These are phyloP conservation scores for Silene uniflora DNA, from an alignment of 148 eudicot genomes.

Conservation along the genomic window DNA sequence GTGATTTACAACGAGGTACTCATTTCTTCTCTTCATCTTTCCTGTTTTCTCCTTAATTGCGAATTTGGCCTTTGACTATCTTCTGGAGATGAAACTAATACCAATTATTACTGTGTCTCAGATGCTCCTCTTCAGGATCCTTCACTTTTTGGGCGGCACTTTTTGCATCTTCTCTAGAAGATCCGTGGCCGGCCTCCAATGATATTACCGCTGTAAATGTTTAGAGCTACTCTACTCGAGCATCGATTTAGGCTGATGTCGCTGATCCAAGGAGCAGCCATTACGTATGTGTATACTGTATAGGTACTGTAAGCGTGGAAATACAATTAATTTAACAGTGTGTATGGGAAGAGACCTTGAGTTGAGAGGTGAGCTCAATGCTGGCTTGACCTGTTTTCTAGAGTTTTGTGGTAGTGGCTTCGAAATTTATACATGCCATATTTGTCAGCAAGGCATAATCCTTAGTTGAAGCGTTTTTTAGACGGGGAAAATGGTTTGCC, in stretches of 20 bases:
- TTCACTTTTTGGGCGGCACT: not conserved
- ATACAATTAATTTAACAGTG: no score
- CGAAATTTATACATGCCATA: no score
- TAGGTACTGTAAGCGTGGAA: not conserved
- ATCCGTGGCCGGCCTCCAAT: not conserved
- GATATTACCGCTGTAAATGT: not conserved
- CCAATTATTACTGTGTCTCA: not conserved
- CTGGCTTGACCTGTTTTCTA: not conserved
- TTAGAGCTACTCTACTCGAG: not conserved
- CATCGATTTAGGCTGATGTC: conserved; percentile 5
- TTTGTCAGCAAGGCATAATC: no score
- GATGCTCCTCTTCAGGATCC: not conserved
- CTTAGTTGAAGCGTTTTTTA: no score
- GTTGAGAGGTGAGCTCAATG: not conserved
- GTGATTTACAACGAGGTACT: not conserved
- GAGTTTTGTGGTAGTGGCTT: not conserved
- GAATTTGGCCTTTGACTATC: no score
- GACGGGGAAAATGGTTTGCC: no score
- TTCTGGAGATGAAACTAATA: not conserved
- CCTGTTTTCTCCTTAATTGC: not conserved
- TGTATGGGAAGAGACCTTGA: not conserved
- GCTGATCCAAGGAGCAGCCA: not conserved
- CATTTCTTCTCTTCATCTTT: not conserved
- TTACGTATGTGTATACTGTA: not conserved
- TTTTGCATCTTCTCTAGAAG: not conserved